Conservation (phyloP, 441 rosid genomes). For the Croton laevigatus region DNA sequence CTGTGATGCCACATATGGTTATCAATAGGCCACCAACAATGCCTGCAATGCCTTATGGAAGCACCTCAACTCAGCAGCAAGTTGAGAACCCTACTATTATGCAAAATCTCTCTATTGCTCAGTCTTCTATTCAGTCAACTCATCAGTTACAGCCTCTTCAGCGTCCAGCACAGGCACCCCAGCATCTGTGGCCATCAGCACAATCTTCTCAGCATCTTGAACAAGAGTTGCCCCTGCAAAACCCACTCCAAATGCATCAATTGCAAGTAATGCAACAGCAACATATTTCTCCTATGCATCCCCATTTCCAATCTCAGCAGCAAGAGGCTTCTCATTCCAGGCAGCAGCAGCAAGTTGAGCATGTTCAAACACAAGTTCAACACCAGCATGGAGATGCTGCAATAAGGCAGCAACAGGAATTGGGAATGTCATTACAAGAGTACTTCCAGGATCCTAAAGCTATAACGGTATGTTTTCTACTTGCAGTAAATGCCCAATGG, state of each 20-base stretch:
- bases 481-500: conserved; percentile 4
- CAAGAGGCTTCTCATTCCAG: conserved; percentile 62
- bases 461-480: conserved; percentile 59
- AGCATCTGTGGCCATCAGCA: conserved; percentile 65
- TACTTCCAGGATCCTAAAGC: conserved; percentile 92
- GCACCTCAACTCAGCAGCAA: conserved; percentile 54
- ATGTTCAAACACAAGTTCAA: conserved; percentile 54
- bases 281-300: conserved; percentile 50
- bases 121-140: conserved; percentile 51
- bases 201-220: conserved; percentile 64
- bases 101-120: conserved; percentile 51
- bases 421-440: conserved; percentile 84
- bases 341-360: conserved; percentile 62
- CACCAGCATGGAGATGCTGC: conserved; percentile 59
- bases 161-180: conserved; percentile 79
- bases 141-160: conserved; percentile 80
- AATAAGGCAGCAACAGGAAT: conserved; percentile 62
- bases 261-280: conserved; percentile 67
- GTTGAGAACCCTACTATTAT: conserved; percentile 54
- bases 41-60: conserved; percentile 54
- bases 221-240: conserved; percentile 61
- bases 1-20: conserved; percentile 58
- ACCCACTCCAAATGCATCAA: conserved; percentile 60
- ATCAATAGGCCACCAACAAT: conserved; percentile 65
- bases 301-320: conserved; percentile 71